Percentiles rank a stretch among this genome's conserved stretches.
phyloP scores from a whole-genome alignment of 768 basidiomycete genomes.

The Naganishia vaughanmartiniae region DNA sequence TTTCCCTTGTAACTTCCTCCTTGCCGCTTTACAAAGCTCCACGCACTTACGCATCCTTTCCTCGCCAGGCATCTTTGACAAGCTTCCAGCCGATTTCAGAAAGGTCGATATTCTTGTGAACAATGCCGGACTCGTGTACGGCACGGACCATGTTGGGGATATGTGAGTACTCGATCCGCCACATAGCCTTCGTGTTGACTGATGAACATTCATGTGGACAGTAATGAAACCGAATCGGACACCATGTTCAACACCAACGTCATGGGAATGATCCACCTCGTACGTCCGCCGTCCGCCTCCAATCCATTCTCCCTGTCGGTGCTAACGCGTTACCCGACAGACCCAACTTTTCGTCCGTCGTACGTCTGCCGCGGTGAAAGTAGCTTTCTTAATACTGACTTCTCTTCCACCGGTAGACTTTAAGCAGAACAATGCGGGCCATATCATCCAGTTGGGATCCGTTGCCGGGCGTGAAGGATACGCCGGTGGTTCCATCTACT shows the following conservation, averaged over 20 bases:
- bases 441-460: slow-evolving; percentile 93
- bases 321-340: neutral
- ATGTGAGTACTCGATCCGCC: slow-evolving; percentile 24
- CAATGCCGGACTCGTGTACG: slow-evolving; percentile 86
- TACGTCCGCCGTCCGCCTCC: slow-evolving; percentile 55
- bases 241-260: slow-evolving; percentile 57
- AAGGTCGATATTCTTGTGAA: slow-evolving; percentile 74
- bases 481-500: slow-evolving; percentile 86
- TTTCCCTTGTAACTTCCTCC: too few relatives aligned
- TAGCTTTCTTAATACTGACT: neutral
- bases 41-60: neutral
- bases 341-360: slow-evolving; percentile 67
- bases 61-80: slow-evolving; percentile 59
- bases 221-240: slow-evolving; percentile 31
- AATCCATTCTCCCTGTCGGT: neutral
- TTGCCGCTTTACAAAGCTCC: too few relatives aligned
- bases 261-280: slow-evolving; percentile 69
- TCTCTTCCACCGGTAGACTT: slow-evolving; percentile 63
- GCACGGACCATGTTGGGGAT: slow-evolving; percentile 79
- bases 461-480: slow-evolving; percentile 86
- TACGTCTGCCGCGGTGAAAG: slow-evolving; percentile 35
- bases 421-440: slow-evolving; percentile 70
- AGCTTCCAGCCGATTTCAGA: slow-evolving; percentile 67
- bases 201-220: slow-evolving; percentile 1
- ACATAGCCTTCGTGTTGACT: too few relatives aligned